phyloP scores from a whole-genome alignment of 129 eudicot species.

The Oenanthe sinensis region DNA sequence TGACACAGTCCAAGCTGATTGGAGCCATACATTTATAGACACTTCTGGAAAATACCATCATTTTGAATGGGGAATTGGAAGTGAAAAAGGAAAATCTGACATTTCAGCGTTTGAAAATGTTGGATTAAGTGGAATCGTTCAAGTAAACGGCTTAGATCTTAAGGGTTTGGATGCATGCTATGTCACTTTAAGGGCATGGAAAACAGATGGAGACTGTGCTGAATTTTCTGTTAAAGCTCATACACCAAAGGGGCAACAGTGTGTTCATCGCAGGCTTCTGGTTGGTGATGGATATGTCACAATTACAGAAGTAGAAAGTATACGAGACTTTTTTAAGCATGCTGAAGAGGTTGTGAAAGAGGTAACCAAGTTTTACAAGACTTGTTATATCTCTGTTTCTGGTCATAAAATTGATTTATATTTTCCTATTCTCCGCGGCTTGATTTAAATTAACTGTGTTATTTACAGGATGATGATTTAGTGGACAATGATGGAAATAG shows the following conservation, averaged over 20 bases:
- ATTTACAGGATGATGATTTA: constrained; percentile 87
- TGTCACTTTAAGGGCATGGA: constrained; percentile 95
- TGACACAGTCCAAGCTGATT: constrained; percentile 73
- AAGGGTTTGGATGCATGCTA: constrained; percentile 66
- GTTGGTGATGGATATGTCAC: constrained; percentile 85
- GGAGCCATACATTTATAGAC: constrained; percentile 72
- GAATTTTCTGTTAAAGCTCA: constrained; percentile 92
- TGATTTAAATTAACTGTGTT: neutral
- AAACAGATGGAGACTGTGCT: constrained; percentile 63
- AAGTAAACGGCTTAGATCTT: constrained; percentile 78
- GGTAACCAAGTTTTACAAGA: constrained; percentile 27
- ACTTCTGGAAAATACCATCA: constrained; percentile 72
- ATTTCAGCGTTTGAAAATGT: constrained; percentile 77
- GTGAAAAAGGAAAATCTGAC: constrained; percentile 89
- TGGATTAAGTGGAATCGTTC: constrained; percentile 69
- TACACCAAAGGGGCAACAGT: constrained; percentile 78
- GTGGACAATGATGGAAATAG: constrained; percentile 94
- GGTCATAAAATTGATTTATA: neutral
- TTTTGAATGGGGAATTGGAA: constrained; percentile 93
- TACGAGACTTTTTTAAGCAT: constrained; percentile 78
- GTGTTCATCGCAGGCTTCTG: constrained; percentile 91
- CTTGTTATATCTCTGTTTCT: neutral
- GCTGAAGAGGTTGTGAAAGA: constrained; percentile 97
- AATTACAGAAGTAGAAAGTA: constrained; percentile 72
- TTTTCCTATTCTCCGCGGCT: neutral